These are phyloP conservation scores for Vinca minor DNA, from an alignment of 257 asterid species.

Conservation along the genomic window DNA sequence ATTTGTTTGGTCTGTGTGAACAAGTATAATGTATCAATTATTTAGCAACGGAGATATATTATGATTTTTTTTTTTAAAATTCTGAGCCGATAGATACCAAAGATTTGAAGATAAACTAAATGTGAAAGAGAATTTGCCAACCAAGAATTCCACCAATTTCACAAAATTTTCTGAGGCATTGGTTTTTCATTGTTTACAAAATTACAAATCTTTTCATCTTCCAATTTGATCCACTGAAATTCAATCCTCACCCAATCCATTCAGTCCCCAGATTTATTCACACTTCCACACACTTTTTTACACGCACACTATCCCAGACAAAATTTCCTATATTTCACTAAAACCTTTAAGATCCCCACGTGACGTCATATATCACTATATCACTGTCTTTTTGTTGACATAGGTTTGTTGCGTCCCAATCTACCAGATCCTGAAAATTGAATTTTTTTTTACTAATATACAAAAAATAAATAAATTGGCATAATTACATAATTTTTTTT, in stretches of 20 bases:
- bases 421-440: slow-evolving; percentile 39
- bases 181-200: slow-evolving; percentile 12
- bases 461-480: neutral
- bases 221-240: slow-evolving; percentile 58
- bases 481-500: too few relatives aligned
- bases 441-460: neutral
- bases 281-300: neutral
- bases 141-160: slow-evolving; percentile 21
- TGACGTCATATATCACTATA: slow-evolving; percentile 10
- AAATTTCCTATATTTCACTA: slow-evolving; percentile 7
- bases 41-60: too few relatives aligned
- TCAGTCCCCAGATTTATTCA: slow-evolving; percentile 25
- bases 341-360: slow-evolving; percentile 26
- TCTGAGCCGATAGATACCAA: slow-evolving; percentile 39
- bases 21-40: too few relatives aligned
- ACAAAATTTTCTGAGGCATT: slow-evolving; percentile 18
- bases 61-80: neutral
- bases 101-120: slow-evolving; percentile 48
- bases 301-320: neutral
- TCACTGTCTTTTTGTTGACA: slow-evolving; percentile 32
- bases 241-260: slow-evolving; percentile 51
- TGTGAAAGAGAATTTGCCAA: slow-evolving; percentile 61
- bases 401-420: slow-evolving; percentile 20
- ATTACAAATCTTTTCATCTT: neutral
- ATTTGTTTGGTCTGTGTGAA: too few relatives aligned